Conservation (phyloP, 495 filamentous ascomycete species). For the Penicillium tannophilum region DNA sequence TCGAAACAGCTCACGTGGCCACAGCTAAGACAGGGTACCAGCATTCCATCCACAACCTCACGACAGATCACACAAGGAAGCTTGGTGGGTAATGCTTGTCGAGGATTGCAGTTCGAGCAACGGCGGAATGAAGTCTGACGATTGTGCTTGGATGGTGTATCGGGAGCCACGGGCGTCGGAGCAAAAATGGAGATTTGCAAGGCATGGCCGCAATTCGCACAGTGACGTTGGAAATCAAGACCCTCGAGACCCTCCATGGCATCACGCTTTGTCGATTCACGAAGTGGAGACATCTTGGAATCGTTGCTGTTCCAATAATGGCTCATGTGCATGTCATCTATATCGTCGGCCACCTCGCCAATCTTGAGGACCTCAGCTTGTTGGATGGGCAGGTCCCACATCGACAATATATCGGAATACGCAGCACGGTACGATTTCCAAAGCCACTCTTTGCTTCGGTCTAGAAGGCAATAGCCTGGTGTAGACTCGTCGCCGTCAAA, state of each 20-base stretch:
- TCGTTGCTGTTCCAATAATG: conserved; percentile 29
- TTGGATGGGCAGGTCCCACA: conserved; percentile 77
- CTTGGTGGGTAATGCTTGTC: conserved; percentile 40
- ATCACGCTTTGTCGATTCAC: conserved; percentile 10
- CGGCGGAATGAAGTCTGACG: conserved; percentile 21
- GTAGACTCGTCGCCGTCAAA: conserved; percentile 80
- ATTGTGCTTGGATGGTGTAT: conserved; percentile 25
- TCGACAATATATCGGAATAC: conserved; percentile 80
- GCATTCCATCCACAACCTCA: conserved; percentile 49
- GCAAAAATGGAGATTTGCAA: conserved; percentile 45
- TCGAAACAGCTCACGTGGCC: conserved; percentile 55
- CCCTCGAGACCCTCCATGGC: conserved; percentile 20
- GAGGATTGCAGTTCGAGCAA: conserved; percentile 42
- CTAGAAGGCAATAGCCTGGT: conserved; percentile 63
- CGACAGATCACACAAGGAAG: conserved; percentile 51
- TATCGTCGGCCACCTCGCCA: conserved; percentile 27
- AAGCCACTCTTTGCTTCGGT: conserved; percentile 57
- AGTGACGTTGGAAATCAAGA: conserved; percentile 49
- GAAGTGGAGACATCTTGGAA: conserved; percentile 28
- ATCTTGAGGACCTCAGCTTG: conserved; percentile 85
- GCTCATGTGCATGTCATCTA: conserved; percentile 18
- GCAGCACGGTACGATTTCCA: conserved; percentile 73
- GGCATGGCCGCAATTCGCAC: conserved; percentile 44
- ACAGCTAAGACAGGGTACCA: conserved; percentile 54
- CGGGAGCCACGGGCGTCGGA: conserved; percentile 19